Conservation (phyloP, 108 stramenopile species). For the Nitzschia sp. region DNA sequence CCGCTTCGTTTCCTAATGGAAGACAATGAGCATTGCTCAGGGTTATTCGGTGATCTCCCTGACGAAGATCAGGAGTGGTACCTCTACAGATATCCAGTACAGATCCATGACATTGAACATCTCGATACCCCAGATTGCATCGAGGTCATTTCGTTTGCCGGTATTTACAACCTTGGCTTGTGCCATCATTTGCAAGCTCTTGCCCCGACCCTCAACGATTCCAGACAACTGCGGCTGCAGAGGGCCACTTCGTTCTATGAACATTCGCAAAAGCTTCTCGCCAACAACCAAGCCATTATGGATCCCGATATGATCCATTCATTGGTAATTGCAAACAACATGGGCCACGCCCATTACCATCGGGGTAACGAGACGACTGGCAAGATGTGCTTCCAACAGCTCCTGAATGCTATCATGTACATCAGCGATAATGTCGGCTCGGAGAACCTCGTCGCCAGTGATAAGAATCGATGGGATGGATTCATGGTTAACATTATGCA, state of each 20-base stretch:
- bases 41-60: neutral
- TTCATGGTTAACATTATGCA: constrained; percentile 25
- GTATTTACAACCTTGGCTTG: constrained; percentile 23
- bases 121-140: neutral
- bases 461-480: constrained; percentile 19
- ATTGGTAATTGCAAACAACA: constrained; percentile 24
- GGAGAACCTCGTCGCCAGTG: neutral
- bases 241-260: constrained; percentile 10
- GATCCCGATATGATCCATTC: constrained; percentile 2
- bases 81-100: constrained; percentile 8
- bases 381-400: constrained; percentile 23
- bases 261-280: neutral
- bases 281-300: neutral
- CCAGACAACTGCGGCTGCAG: neutral
- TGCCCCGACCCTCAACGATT: neutral
- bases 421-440: constrained; percentile 9
- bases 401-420: constrained; percentile 25
- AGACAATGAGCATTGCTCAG: no score
- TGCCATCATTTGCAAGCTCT: constrained; percentile 22
- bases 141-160: constrained; percentile 10
- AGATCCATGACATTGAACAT: neutral
- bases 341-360: constrained; percentile 19
- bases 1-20: constrained; percentile 7
- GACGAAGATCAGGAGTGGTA: constrained; percentile 7
- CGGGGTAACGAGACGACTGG: constrained; percentile 6